Base-by-base conservation (phyloP, 1,139 yeast genomes). In the Scheffersomyces lignicola region DNA sequence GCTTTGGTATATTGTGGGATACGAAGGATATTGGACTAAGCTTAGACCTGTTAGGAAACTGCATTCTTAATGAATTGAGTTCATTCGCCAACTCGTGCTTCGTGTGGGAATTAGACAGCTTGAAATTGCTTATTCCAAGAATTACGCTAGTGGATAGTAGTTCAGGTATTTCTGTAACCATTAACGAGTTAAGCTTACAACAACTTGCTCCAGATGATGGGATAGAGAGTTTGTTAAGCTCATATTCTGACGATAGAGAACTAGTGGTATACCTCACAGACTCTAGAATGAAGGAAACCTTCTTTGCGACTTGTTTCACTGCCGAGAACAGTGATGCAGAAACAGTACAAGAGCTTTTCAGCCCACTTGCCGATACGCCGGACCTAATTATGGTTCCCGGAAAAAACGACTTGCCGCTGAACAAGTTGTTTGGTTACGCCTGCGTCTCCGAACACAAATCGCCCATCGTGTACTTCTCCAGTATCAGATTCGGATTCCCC, bases 1-100 rank as follows among this genome's bases (percentile, higher is more conserved):
- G 43, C 14, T 35, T 31, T 31, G 65, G 62, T 1, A 24, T 44
- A 12, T 41, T 51, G 15, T 56, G 63, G 62, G 40, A 42, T 18
- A 44, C 32, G 17, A 11, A 25, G 3, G 27, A 36, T 3, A 38
- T 42, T 15, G 27, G 30, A 7, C 39, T 35, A 18, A 31, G 38
- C 18, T 34, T 58, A 18, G 50, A 47, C 29, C 31, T 38, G 13
- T 43, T 55, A 11, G 46, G 45, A 12, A 44, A 51, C 15, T 46
- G 60, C 8, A 49, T 63, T 12, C 35, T 52, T 14, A 51, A 44
- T 29, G 66, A 60, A 35, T 44, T 60, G 21, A 42, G 47, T 24
- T 37, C 54, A 10, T 51, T 59, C 37, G 45, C 51, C 4, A 48
- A 47, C 18, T 37, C 46, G 13, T 47, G 49, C 33, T 39, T 40